Evolutionary conservation across 768 basidiomycete genomes (phyloP).

Genomic region (Infundibulicybe gibba): DNA sequence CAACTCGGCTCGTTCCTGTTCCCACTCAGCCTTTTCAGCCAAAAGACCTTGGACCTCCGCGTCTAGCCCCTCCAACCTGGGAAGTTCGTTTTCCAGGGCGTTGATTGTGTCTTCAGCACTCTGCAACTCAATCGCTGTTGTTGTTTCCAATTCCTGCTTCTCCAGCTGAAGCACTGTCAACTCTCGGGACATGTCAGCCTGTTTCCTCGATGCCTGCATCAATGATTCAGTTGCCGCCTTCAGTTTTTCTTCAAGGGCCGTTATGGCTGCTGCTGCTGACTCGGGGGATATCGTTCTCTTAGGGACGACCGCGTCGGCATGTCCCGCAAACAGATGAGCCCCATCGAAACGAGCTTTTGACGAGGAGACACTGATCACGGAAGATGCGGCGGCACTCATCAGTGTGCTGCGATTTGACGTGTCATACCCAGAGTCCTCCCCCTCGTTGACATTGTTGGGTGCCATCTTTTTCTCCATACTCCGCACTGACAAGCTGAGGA

Average conservation of each 20-base stretch:
- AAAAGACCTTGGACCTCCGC: constrained; percentile 41
- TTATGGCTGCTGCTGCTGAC: constrained; percentile 39
- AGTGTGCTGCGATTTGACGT: constrained; percentile 49
- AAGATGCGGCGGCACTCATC: constrained; percentile 45
- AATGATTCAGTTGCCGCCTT: constrained; percentile 57
- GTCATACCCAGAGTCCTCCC: constrained; percentile 50
- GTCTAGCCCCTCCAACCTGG: constrained; percentile 45
- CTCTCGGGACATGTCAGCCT: constrained; percentile 59
- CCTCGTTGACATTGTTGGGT: constrained; percentile 18
- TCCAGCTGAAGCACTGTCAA: constrained; percentile 59
- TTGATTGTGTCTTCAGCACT: constrained; percentile 62
- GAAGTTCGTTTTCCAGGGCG: constrained; percentile 52
- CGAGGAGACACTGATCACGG: constrained; percentile 36
- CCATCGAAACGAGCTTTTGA: constrained; percentile 70
- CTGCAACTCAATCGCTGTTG: constrained; percentile 62
- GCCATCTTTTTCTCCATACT: constrained; percentile 56
- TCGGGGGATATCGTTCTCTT: constrained; percentile 37
- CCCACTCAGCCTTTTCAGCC: constrained; percentile 49
- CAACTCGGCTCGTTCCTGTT: constrained; percentile 40
- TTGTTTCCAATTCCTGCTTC: constrained; percentile 66
- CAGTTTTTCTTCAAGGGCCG: constrained; percentile 61
- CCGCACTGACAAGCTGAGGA: constrained; percentile 69
- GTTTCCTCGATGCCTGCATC: constrained; percentile 54
- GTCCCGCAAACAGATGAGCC: constrained; percentile 82
- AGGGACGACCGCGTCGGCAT: constrained; percentile 64